phyloP scores from a whole-genome alignment of 495 filamentous ascomycete genomes.

The Daldinia grandis region DNA sequence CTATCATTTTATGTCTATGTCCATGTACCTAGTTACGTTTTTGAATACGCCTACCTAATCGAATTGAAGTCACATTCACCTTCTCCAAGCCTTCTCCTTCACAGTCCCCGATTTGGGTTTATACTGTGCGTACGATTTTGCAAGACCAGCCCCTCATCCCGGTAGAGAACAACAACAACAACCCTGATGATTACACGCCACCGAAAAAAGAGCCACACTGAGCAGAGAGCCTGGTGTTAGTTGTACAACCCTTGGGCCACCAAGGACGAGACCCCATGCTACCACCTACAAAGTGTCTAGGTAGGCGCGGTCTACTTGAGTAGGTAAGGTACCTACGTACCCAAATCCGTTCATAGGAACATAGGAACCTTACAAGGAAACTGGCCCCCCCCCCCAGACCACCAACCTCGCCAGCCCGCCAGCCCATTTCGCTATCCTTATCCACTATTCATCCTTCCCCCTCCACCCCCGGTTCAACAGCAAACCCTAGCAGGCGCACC shows the following conservation, averaged over 20 bases:
- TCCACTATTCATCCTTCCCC: slow-evolving; percentile 42
- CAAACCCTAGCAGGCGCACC: slow-evolving; percentile 44
- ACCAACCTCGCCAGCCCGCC: slow-evolving; percentile 34
- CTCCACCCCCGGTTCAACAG: slow-evolving; percentile 44
- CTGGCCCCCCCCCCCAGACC: slow-evolving; percentile 21
- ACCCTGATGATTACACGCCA: slow-evolving; percentile 46
- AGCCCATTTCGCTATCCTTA: slow-evolving; percentile 37
- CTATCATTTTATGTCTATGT: neutral
- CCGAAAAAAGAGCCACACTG: slow-evolving; percentile 45
- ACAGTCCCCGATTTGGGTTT: slow-evolving; percentile 11
- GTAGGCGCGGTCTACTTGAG: slow-evolving; percentile 3
- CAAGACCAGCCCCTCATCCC: slow-evolving; percentile 36
- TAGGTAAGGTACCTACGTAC: slow-evolving; percentile 27
- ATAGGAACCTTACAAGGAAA: slow-evolving; percentile 20
- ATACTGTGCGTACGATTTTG: slow-evolving; percentile 31
- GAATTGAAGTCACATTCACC: slow-evolving; percentile 11
- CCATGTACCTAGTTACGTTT: neutral
- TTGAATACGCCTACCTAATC: slow-evolving; percentile 10
- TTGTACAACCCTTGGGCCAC: slow-evolving; percentile 43
- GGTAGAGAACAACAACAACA: slow-evolving; percentile 24
- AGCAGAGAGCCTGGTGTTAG: slow-evolving; percentile 40
- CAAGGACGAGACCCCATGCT: slow-evolving; percentile 38
- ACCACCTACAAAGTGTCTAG: slow-evolving; percentile 11
- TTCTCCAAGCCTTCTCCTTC: slow-evolving; percentile 4
- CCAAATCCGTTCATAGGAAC: slow-evolving; percentile 1